phyloP scores from a whole-genome alignment of 2,329 filamentous ascomycete species.

The Claviceps lovelessii region DNA sequence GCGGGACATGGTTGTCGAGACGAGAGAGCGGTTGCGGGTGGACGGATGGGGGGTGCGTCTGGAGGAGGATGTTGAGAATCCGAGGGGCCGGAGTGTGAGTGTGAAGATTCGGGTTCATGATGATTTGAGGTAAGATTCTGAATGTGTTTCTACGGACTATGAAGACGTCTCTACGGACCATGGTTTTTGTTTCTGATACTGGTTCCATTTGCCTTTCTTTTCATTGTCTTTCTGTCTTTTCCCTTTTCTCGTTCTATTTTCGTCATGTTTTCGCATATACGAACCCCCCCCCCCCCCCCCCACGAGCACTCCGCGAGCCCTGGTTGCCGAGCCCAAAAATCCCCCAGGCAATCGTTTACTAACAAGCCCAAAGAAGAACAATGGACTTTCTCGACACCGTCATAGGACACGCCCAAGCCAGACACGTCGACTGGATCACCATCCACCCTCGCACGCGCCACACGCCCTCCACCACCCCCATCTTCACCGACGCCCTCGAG shows the following conservation, averaged over 20 bases:
- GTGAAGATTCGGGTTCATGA: conserved; percentile 58
- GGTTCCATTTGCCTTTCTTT: neutral
- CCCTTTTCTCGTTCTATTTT: neutral
- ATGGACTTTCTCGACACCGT: conserved; percentile 51
- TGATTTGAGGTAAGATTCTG: conserved; percentile 35
- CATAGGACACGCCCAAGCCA: conserved; percentile 34
- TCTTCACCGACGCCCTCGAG: conserved; percentile 46
- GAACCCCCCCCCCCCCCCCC: no score
- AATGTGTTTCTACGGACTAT: no score
- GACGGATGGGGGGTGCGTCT: conserved; percentile 39
- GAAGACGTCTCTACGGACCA: no score
- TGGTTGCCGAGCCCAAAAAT: no score
- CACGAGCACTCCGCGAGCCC: no score
- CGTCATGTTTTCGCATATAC: neutral
- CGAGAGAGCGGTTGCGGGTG: conserved; percentile 33
- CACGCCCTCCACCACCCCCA: conserved; percentile 47
- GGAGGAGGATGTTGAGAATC: conserved; percentile 27
- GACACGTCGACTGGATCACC: conserved; percentile 52
- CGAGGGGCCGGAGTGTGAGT: conserved; percentile 43
- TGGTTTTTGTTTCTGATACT: no score
- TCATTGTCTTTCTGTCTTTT: neutral
- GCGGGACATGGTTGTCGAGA: conserved; percentile 48
- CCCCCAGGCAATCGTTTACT: no score
- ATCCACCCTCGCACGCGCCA: conserved; percentile 51
- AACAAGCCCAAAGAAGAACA: conserved; percentile 26